phyloP scores from a whole-genome alignment of 2,329 filamentous ascomycete species.

The Paraphaeosphaeria minitans region DNA sequence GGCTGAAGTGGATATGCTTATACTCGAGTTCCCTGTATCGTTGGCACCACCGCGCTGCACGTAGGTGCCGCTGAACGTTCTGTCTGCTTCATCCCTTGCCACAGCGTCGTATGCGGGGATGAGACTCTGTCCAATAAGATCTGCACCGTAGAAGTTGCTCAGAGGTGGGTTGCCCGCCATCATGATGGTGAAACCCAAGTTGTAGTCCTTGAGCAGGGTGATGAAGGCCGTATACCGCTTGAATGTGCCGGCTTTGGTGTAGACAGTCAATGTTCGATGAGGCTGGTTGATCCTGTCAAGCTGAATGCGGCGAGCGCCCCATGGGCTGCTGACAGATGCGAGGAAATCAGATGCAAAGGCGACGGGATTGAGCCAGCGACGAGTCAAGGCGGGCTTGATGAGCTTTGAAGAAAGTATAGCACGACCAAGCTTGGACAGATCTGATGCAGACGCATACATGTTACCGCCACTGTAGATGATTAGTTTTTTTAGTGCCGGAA shows the following conservation, averaged over 20 bases:
- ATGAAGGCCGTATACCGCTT: constrained; percentile 20
- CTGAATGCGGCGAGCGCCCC: constrained; percentile 29
- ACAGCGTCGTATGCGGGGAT: constrained; percentile 24
- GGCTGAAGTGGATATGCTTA: constrained; percentile 16
- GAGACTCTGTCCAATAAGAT: constrained; percentile 19
- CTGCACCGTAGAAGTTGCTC: constrained; percentile 17
- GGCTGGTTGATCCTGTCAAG: constrained; percentile 18
- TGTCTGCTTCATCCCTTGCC: constrained; percentile 20
- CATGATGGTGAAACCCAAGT: constrained; percentile 24
- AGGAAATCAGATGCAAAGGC: constrained; percentile 24
- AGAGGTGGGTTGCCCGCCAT: constrained; percentile 18
- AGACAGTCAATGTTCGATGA: constrained; percentile 18
- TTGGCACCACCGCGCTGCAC: constrained; percentile 1
- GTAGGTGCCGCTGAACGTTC: constrained; percentile 20
- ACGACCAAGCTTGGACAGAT: constrained; percentile 26
- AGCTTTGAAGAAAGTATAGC: constrained; percentile 28
- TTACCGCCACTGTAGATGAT: constrained; percentile 29
- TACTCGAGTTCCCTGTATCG: constrained; percentile 10
- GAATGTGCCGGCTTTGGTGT: constrained; percentile 23
- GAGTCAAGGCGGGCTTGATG: constrained; percentile 21
- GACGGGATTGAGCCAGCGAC: constrained; percentile 30
- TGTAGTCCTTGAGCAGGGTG: constrained; percentile 20
- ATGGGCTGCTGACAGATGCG: constrained; percentile 25
- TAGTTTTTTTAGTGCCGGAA: constrained; percentile 3
- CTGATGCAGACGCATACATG: constrained; percentile 27